These are phyloP conservation scores for Vitis rotundifolia DNA, from an alignment of 164 flowering plant genomes.

Conservation along the genomic window DNA sequence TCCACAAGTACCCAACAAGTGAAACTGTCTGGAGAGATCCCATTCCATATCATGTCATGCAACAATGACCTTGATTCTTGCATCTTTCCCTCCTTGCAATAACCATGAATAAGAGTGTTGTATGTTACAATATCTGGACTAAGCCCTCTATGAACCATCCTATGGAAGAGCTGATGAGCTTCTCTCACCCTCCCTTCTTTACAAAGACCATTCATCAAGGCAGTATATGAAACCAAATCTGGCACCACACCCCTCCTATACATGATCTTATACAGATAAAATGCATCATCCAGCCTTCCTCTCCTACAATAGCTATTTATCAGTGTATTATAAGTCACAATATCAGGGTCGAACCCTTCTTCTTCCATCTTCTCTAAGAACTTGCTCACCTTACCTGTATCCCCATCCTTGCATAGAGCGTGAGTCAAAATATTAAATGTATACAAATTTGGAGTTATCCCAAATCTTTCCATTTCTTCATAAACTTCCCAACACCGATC, in stretches of 20 bases:
- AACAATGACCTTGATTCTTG: slow-evolving; percentile 53
- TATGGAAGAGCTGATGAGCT: slow-evolving; percentile 74
- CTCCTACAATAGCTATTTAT: slow-evolving; percentile 68
- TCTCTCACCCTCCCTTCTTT: slow-evolving; percentile 57
- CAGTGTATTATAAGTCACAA: slow-evolving; percentile 89
- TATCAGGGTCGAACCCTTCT: slow-evolving; percentile 85
- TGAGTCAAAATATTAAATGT: slow-evolving; percentile 87
- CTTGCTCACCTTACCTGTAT: slow-evolving; percentile 57
- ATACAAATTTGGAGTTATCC: slow-evolving; percentile 51
- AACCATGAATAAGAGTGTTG: slow-evolving; percentile 76
- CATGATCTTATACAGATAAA: slow-evolving; percentile 84
- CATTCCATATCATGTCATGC: slow-evolving; percentile 59
- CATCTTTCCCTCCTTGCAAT: slow-evolving; percentile 77
- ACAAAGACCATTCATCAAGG: slow-evolving; percentile 77
- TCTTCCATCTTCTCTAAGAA: slow-evolving; percentile 93
- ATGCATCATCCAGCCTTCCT: slow-evolving; percentile 70
- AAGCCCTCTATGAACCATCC: slow-evolving; percentile 69
- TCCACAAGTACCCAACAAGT: slow-evolving; percentile 61
- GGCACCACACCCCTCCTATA: slow-evolving; percentile 63
- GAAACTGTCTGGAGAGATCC: slow-evolving; percentile 59
- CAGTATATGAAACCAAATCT: slow-evolving; percentile 74
- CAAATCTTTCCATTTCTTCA: slow-evolving; percentile 60
- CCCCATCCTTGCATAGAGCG: slow-evolving; percentile 64
- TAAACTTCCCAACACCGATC: slow-evolving; percentile 73
- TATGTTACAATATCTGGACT: slow-evolving; percentile 61